A percentile compares a stretch with the other conserved stretches of the same genome.
phyloP scores from a whole-genome alignment of 768 basidiomycete species.

The Favolaschia claudopus region DNA sequence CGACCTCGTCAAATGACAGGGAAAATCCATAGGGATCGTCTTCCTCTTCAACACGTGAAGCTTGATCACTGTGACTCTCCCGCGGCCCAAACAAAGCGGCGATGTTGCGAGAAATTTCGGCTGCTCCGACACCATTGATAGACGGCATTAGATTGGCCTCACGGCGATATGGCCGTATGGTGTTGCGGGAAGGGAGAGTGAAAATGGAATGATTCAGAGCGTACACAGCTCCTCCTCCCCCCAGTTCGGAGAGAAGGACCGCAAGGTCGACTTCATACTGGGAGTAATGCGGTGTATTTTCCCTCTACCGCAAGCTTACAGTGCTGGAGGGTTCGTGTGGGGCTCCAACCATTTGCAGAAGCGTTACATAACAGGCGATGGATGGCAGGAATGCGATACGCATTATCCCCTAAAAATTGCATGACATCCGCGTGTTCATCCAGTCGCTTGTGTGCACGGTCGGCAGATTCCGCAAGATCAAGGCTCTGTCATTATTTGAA shows the following conservation, averaged over 20 bases:
- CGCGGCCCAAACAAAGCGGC: neutral
- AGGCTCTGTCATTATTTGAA: neutral
- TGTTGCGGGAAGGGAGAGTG: conserved; percentile 1
- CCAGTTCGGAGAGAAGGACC: conserved; percentile 3
- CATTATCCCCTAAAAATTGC: neutral
- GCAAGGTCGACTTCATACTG: conserved; percentile 14
- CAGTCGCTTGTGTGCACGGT: neutral
- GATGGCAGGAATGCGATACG: neutral
- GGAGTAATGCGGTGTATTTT: neutral
- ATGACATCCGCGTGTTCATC: neutral
- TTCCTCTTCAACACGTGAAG: neutral
- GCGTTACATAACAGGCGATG: conserved; percentile 8
- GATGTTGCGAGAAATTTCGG: neutral
- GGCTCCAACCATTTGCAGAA: neutral
- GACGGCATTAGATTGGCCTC: neutral
- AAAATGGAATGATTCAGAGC: conserved; percentile 12
- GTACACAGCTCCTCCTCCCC: neutral
- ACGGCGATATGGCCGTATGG: conserved; percentile 3
- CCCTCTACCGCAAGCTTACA: neutral
- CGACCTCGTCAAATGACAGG: conserved; percentile 1
- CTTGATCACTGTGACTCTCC: neutral
- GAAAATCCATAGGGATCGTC: neutral
- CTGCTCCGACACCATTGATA: neutral
- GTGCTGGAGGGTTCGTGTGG: neutral
- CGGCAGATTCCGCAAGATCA: neutral